A percentile compares a stretch with the other conserved stretches of the same genome.
Evolutionary conservation across 2,329 filamentous ascomycete species (phyloP).

Genomic region (Fusarium ramigenum): DNA sequence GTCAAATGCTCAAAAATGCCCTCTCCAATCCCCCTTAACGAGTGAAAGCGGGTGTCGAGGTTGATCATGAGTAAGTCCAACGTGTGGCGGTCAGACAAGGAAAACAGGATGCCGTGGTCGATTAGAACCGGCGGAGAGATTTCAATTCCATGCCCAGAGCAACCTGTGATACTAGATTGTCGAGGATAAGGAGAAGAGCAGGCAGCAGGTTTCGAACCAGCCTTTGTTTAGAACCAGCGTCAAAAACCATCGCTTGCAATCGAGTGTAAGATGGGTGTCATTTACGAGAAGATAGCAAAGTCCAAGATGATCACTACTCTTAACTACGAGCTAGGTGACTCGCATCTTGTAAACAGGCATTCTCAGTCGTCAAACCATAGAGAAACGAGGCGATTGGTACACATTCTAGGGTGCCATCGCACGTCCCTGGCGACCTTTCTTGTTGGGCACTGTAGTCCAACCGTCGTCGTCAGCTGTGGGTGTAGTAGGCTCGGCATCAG

Average conservation of each 20-base stretch:
- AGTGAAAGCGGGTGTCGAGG: conserved; percentile 24
- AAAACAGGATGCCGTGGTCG: conserved; percentile 31
- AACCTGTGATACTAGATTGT: conserved; percentile 8
- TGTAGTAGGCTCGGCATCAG: conserved; percentile 47
- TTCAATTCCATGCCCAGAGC: conserved; percentile 17
- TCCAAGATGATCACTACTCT: conserved; percentile 32
- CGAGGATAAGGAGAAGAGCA: conserved; percentile 26
- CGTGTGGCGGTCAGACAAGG: conserved; percentile 40
- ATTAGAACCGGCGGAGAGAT: conserved; percentile 27
- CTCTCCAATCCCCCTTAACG: conserved; percentile 21
- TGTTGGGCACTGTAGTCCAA: conserved; percentile 66
- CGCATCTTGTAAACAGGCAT: conserved; percentile 44
- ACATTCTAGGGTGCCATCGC: conserved; percentile 44
- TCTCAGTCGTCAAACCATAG: conserved; percentile 49
- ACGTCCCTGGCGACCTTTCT: conserved; percentile 52
- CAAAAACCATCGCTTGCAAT: conserved; percentile 8
- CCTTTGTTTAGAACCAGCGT: background rate
- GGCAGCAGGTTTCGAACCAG: background rate
- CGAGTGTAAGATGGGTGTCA: conserved; percentile 35
- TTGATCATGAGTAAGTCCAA: conserved; percentile 41
- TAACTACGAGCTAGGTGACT: conserved; percentile 21
- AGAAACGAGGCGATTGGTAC: conserved; percentile 50
- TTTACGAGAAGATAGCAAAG: conserved; percentile 29
- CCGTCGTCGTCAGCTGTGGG: conserved; percentile 65
- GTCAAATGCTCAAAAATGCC: conserved; percentile 44